These are phyloP conservation scores for Beauveria rudraprayagi DNA, from an alignment of 2,329 filamentous ascomycete genomes.

Conservation along the genomic window DNA sequence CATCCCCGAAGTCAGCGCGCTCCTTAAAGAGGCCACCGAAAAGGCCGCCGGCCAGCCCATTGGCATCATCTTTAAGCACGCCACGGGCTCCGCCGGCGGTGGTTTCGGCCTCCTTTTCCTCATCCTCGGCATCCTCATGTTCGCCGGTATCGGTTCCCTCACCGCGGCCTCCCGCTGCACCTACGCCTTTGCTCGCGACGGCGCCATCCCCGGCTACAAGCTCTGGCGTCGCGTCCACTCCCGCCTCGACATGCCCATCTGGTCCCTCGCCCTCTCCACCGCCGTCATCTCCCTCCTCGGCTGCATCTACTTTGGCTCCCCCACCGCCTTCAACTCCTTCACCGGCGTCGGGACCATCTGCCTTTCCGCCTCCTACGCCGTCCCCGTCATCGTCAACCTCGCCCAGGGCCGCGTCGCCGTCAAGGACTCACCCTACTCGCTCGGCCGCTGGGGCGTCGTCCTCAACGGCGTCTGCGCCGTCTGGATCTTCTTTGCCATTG, in stretches of 20 bases:
- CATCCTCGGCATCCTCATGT: conserved; percentile 68
- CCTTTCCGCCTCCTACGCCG: conserved; percentile 64
- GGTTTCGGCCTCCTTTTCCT: conserved; percentile 71
- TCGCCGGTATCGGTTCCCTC: conserved; percentile 66
- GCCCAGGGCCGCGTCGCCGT: conserved; percentile 58
- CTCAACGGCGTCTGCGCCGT: conserved; percentile 62
- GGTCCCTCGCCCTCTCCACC: conserved; percentile 60
- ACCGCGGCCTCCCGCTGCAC: conserved; percentile 69
- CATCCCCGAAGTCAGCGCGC: conserved; percentile 55
- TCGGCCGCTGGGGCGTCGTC: conserved; percentile 58
- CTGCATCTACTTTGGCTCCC: conserved; percentile 71
- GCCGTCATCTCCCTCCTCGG: conserved; percentile 63
- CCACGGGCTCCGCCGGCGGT: conserved; percentile 62
- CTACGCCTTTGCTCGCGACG: conserved; percentile 68
- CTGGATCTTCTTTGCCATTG: conserved; percentile 63
- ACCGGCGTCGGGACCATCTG: conserved; percentile 76
- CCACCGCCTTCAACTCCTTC: conserved; percentile 71
- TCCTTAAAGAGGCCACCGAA: conserved; percentile 54
- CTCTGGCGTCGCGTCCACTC: conserved; percentile 60
- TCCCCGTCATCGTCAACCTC: conserved; percentile 66
- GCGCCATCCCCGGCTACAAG: conserved; percentile 61
- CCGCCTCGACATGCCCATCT: conserved; percentile 60
- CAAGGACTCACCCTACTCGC: conserved; percentile 56
- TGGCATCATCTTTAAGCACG: conserved; percentile 65
- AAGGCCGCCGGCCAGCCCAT: conserved; percentile 56